A percentile compares a stretch with the other conserved stretches of the same genome.
Conservation (phyloP, 306 rosid species). For the Dryas octopetala region DNA sequence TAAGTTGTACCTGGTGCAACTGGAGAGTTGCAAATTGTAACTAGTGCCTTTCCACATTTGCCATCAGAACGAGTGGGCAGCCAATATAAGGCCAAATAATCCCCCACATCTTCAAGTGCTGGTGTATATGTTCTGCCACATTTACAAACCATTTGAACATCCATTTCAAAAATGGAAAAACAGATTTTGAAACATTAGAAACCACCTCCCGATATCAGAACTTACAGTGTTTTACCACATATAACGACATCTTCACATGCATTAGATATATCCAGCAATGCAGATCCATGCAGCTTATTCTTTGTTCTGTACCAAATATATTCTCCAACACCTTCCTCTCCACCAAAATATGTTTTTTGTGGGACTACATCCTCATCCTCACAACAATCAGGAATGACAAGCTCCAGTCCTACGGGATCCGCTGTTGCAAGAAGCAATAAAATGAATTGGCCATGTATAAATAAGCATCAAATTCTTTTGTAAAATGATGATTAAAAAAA, state of each 20-base stretch:
- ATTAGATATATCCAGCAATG: slow-evolving; percentile 52
- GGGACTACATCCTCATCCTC: slow-evolving; percentile 61
- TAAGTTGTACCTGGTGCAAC: slow-evolving; percentile 66
- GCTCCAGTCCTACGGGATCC: slow-evolving; percentile 80
- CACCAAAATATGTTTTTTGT: slow-evolving; percentile 72
- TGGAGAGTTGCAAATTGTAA: slow-evolving; percentile 60
- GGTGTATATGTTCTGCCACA: slow-evolving; percentile 69
- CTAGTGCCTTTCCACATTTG: slow-evolving; percentile 68
- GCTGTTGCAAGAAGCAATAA: slow-evolving; percentile 40
- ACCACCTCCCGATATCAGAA: slow-evolving; percentile 24
- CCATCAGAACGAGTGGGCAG: slow-evolving; percentile 80
- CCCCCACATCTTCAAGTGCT: slow-evolving; percentile 74
- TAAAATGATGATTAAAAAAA: not conserved
- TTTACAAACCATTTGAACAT: slow-evolving; percentile 19
- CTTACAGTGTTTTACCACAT: slow-evolving; percentile 73
- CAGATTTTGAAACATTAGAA: slow-evolving; percentile 24
- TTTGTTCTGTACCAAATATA: slow-evolving; percentile 71
- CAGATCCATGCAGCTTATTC: slow-evolving; percentile 66
- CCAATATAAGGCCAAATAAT: slow-evolving; percentile 84
- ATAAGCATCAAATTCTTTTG: not conserved
- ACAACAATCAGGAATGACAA: slow-evolving; percentile 67
- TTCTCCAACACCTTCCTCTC: slow-evolving; percentile 87
- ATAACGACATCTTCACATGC: slow-evolving; percentile 50
- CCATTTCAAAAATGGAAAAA: slow-evolving; percentile 19
- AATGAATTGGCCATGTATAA: not conserved